A percentile compares a stretch with the other conserved stretches of the same genome.
phyloP scores from a whole-genome alignment of 495 filamentous ascomycete genomes.

The Halenospora varia region DNA sequence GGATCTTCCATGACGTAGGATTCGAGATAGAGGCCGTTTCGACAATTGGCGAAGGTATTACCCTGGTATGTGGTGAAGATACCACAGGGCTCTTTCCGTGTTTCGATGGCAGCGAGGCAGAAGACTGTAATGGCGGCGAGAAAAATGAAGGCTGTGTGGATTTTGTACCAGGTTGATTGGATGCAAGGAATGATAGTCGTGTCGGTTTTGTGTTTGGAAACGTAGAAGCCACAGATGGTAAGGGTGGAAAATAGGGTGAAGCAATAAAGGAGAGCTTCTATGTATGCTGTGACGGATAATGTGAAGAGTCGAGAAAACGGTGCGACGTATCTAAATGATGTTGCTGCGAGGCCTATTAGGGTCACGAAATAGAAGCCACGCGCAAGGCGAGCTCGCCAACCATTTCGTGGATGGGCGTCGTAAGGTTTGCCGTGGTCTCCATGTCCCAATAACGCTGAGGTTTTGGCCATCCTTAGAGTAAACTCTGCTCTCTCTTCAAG shows the following conservation, averaged over 20 bases:
- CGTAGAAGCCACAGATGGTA: background rate
- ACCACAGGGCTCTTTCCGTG: background rate
- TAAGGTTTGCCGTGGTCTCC: too few species aligned
- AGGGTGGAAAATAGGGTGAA: background rate
- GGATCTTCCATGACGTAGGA: too few species aligned
- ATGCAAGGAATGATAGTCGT: background rate
- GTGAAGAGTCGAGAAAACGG: background rate
- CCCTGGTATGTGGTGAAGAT: background rate
- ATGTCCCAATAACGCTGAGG: too few species aligned
- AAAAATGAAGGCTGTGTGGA: background rate
- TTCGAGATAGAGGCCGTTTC: too few species aligned
- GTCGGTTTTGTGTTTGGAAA: background rate
- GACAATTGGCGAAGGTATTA: too few species aligned
- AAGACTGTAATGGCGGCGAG: background rate
- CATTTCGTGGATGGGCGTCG: too few species aligned
- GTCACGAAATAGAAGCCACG: background rate
- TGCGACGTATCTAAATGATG: background rate
- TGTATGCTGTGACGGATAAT: background rate
- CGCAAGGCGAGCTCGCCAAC: background rate
- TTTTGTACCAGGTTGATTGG: background rate
- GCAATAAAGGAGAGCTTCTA: background rate
- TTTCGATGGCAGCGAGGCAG: background rate
- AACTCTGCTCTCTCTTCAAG: background rate
- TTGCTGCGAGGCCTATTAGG: background rate
- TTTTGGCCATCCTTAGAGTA: background rate